Base-by-base conservation (phyloP, 768 basidiomycete genomes). In the Pleurotus platypus region DNA sequence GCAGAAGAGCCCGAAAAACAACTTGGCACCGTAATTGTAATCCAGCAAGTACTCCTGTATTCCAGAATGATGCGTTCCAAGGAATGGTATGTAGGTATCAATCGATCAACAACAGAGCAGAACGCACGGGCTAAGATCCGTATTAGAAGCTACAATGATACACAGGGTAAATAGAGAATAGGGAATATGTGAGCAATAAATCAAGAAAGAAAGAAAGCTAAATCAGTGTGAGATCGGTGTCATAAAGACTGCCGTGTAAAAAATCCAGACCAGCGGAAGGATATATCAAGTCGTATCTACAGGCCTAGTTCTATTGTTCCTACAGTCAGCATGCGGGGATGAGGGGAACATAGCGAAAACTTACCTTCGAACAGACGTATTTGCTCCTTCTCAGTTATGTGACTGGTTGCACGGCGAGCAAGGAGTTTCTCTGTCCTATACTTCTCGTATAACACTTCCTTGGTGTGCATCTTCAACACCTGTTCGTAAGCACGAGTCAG, bases 341-440 rank as follows among this genome's bases (percentile, higher is more conserved):
- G 4, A 37, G 20, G 39, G 35, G 15, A 54, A 54, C 24, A 15
- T 1, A 7, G 9, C 5, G 5, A 35, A 26, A 39, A 63, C 79
- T 40, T 57, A 89, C 90, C 89, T 79, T 89, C 80, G 63, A 93
- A 69, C 66, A 94, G 72, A 64, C 85, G 80, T 63, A 85, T 82
- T 63, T 85, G 76, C 66, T 91, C 83, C 61, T 85, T 86, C 51
- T 90, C 86, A 54, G 85, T 83, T 63, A 93, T 91, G 61, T 84
- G 81, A 63, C 81, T 80, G 18, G 92, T 93, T 18, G 89, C 92
- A 61, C 92, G 87, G 61, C 90, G 82, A 46, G 90, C 91, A 16
- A 94, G 83, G 56, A 94, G 81, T 72, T 93, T 93, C 75, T 94
- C 92, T 1, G 92, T 94, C 66, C 95, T 80, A 71, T 88, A 98